Conservation (phyloP, 1,284 basidiomycete species). For the Sporisorium reilianum region DNA sequence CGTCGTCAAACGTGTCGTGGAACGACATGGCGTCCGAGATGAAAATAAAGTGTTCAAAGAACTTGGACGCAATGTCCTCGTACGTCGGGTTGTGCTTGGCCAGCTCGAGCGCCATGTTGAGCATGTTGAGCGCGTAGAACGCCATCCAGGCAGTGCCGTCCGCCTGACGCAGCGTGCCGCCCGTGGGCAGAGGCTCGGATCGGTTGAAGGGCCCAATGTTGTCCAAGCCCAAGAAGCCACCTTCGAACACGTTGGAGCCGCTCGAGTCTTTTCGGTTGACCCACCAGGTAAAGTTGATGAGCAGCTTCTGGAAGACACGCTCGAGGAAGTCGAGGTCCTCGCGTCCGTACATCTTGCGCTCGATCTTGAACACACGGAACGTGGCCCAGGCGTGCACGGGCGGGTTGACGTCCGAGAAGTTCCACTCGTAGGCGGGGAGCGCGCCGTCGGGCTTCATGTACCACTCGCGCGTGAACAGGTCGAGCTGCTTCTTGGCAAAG, state of each 20-base stretch:
- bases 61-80: slow-evolving; percentile 99
- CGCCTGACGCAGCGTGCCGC: slow-evolving; percentile 84
- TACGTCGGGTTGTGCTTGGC: slow-evolving; percentile 98
- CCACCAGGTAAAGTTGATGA: slow-evolving; percentile 99
- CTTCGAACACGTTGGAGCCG: slow-evolving; percentile 96
- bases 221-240: slow-evolving; percentile 96
- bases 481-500: slow-evolving; percentile 97
- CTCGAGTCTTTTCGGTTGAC: slow-evolving; percentile 96
- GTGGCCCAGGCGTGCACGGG: slow-evolving; percentile 91
- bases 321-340: slow-evolving; percentile 94
- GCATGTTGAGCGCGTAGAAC: slow-evolving; percentile 96
- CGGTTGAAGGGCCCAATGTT: slow-evolving; percentile 99
- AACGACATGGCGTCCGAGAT: slow-evolving; percentile 86
- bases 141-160: slow-evolving; percentile 99
- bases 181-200: slow-evolving; percentile 93
- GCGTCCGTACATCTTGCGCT: slow-evolving; percentile 89
- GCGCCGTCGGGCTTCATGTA: slow-evolving; percentile 98
- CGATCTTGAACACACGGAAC: slow-evolving; percentile 77
- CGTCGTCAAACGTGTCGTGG: slow-evolving; percentile 73
- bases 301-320: slow-evolving; percentile 95
- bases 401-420: slow-evolving; percentile 95
- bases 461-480: slow-evolving; percentile 96
- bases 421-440: slow-evolving; percentile 99
- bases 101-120: slow-evolving; percentile 95
- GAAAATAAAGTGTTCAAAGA: slow-evolving; percentile 78